phyloP scores from a whole-genome alignment of 1,284 basidiomycete genomes.

The Ganoderma multipileum region DNA sequence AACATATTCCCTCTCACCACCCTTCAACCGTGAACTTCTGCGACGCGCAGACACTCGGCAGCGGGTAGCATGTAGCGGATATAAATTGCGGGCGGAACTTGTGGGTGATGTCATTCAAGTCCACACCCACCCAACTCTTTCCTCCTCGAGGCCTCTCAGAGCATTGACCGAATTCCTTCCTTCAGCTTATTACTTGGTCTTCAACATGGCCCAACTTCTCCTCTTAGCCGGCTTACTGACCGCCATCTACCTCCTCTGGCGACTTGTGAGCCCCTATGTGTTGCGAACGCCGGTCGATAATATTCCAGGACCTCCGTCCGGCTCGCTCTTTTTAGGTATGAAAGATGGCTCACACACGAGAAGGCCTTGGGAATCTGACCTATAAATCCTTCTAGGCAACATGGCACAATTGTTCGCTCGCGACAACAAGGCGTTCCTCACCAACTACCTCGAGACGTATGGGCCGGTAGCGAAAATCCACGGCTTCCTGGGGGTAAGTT shows the following conservation, averaged over 20 bases:
- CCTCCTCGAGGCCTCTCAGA: background rate
- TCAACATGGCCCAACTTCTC: background rate
- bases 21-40: background rate
- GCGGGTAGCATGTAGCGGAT: background rate
- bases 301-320: constrained; percentile 14
- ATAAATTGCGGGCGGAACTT: background rate
- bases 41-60: background rate
- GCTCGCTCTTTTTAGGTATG: constrained; percentile 12
- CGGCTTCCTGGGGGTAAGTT: constrained; percentile 11
- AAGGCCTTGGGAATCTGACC: background rate
- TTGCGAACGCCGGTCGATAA: constrained; percentile 13
- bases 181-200: background rate
- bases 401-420: constrained; percentile 5
- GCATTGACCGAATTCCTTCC: background rate
- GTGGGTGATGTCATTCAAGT: too few relatives aligned
- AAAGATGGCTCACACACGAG: background rate
- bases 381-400: constrained; percentile 3
- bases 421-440: constrained; percentile 2
- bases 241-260: constrained; percentile 1
- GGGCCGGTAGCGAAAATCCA: constrained; percentile 4
- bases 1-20: background rate
- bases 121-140: too few relatives aligned
- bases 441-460: background rate
- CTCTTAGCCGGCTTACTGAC: background rate
- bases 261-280: constrained; percentile 9